Evolutionary conservation across 1,284 basidiomycete species (phyloP).

Genomic region (Ceratobasidium sp.): DNA sequence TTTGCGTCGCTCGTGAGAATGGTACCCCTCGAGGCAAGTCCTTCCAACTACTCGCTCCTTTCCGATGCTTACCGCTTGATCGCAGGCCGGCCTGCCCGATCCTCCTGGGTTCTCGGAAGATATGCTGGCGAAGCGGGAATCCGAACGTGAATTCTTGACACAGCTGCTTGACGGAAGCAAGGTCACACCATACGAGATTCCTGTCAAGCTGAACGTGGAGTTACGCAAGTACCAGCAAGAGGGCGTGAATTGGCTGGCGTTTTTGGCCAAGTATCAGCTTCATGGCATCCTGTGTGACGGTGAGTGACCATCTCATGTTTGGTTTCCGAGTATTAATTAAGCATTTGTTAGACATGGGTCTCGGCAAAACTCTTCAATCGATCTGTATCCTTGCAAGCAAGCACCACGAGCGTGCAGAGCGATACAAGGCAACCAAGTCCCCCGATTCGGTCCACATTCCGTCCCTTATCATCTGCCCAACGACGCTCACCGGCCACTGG

Average conservation of each 20-base stretch:
- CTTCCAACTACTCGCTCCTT: not conserved
- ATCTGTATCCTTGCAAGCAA: conserved; percentile 98
- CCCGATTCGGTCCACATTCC: conserved; percentile 89
- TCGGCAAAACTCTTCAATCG: conserved; percentile 98
- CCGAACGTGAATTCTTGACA: conserved; percentile 91
- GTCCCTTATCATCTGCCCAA: conserved; percentile 95
- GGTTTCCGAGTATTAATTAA: conserved; percentile 42
- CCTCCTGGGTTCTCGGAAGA: conserved; percentile 93
- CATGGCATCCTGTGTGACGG: conserved; percentile 99
- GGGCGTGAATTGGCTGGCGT: conserved; percentile 98
- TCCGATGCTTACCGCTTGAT: not conserved
- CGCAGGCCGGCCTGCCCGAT: conserved; percentile 92
- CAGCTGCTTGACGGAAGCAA: conserved; percentile 96
- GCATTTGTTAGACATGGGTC: conserved; percentile 85
- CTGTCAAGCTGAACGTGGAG: conserved; percentile 91
- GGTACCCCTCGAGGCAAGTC: conserved; percentile 91
- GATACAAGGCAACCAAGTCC: conserved; percentile 72
- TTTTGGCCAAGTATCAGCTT: conserved; percentile 95
- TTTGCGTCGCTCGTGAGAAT: conserved; percentile 99
- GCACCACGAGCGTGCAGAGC: conserved; percentile 85
- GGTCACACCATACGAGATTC: conserved; percentile 90
- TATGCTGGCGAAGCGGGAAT: conserved; percentile 85
- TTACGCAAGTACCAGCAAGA: conserved; percentile 98
- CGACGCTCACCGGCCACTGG: conserved; percentile 98
- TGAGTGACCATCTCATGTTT: conserved; percentile 56